These are phyloP conservation scores for Aspergillus japonicus DNA, from an alignment of 2,329 filamentous ascomycete genomes.

Conservation along the genomic window DNA sequence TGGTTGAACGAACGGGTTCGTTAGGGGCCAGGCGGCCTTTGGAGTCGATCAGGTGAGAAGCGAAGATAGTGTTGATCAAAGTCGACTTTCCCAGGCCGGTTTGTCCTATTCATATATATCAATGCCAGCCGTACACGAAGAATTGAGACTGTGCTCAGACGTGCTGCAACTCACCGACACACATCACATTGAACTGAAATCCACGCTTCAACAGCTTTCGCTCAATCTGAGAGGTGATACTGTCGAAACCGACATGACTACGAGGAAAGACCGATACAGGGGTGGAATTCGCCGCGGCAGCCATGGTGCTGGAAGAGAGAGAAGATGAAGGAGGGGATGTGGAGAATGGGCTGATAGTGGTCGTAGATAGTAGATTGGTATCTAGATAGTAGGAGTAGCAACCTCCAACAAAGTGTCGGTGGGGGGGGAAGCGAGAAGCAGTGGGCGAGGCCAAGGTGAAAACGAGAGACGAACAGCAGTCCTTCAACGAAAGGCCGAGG, in stretches of 20 bases:
- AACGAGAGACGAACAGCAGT: conserved; percentile 14
- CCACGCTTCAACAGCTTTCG: conserved; percentile 99
- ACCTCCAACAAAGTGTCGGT: conserved; percentile 2
- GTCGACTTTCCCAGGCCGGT: conserved; percentile 98
- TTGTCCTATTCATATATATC: conserved; percentile 64
- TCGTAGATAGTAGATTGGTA: conserved; percentile 7
- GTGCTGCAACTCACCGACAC: conserved; percentile 73
- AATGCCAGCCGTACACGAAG: background rate
- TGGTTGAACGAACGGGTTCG: conserved; percentile 90
- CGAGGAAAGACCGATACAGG: conserved; percentile 71
- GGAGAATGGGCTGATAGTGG: conserved; percentile 1
- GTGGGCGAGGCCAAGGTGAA: conserved; percentile 20
- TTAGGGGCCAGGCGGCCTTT: conserved; percentile 92
- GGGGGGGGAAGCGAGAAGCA: conserved; percentile 28
- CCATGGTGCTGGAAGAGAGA: conserved; percentile 56
- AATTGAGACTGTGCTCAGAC: background rate
- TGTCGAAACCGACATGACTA: conserved; percentile 99
- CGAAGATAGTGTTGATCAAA: conserved; percentile 99
- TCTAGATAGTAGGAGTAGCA: conserved; percentile 1
- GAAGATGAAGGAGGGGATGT: conserved; percentile 14
- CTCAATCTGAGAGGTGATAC: conserved; percentile 99
- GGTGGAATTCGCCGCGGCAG: conserved; percentile 61
- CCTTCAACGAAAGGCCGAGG: conserved; percentile 1
- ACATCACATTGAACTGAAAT: conserved; percentile 99
- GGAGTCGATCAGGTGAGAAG: conserved; percentile 97